Base-by-base conservation (phyloP, 305 asterid genomes). In the Ilex paraguariensis region DNA sequence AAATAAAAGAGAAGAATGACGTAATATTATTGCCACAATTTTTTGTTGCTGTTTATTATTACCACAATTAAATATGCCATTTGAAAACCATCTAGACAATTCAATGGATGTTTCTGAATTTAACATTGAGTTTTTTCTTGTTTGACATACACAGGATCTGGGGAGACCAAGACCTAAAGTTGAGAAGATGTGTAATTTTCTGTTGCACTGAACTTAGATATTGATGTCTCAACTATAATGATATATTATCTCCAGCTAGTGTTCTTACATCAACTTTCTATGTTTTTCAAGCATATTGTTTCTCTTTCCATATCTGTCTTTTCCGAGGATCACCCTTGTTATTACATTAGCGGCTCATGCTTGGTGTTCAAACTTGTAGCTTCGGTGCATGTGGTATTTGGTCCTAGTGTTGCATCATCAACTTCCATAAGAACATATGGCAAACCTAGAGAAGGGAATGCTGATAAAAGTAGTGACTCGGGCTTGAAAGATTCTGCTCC, bases 151-250 rank as follows among this genome's bases (percentile, higher is more conserved):
- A 21, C 73, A 88, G 95, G 90, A 65, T 75, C 79, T 78, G 65
- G 16, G 72, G 44, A 70, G 82, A 66, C 68, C 64, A 28, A 65
- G 69, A 56, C 39, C 76, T 13, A 77, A 63, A 72, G 54, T 72
- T 60, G 85, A 68, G 75, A 86, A 84, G 67, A 82, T 79, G 73
- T 33, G 97, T 86, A 83, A 75, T 66, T 54, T 64, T 75, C 44
- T 46, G 42, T 68, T 72, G 44, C n/a, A 54, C 69, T 56, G 32
- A 48, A 17, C 62, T 58, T 42, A 4, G 57, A 56, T 17, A 15
- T 74, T 62, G 42, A 36, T 36, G 42, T 36, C 42, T 36, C 9
- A 8, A 0, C 42, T 36, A 36, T 4, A 36, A 36, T 36, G 42
- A 21, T 21, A 21, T 21, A 21, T 21, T 21, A 21, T 21, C 28